Evolutionary conservation across 805 yeast genomes (phyloP), one percentile per base, ranked within the genome.

Genomic region (Ogataea nitratoaversa): DNA sequence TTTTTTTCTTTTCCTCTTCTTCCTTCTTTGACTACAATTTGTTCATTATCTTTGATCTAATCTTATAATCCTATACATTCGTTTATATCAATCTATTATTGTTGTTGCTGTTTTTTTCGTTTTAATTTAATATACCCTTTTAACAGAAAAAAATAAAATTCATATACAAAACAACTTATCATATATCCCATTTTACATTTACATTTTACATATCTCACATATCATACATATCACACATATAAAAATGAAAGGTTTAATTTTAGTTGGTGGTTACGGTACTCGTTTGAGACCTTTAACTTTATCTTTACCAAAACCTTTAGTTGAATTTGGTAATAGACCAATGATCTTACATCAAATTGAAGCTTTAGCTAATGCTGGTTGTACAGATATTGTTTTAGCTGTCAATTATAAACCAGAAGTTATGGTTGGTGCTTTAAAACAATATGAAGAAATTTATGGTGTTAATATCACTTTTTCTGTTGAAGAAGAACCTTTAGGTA

Each of bases 221-320:
- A n/a, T n/a, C 16, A 23, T 7, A 27, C 24, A 18, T 20, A 18
- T n/a, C 17, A 34, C 34, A 34, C 43, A 49, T 22, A 22, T 22
- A 22, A 22, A 40, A 38, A 88, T 89, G 97, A 89, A 89, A 76
- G 96, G 95, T 66, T 81, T 91, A 70, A 91, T 91, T 78, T 82
- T 91, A 67, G 98, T 91, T 59, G 99, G 99, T 65, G 99, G 99
- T 70, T 93, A 90, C 76, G 99, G 99, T 78, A 93, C 99, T 62
- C 93, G 99, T 76, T 84, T 93, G 75, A 90, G 99, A 80, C 99
- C 99, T 49, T 76, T 93, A 61, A 90, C 98, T 48, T 74, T 90
- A 58, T 88, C 97, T 44, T 78, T 83, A 51, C 98, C 98, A 67
- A 90, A 90, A 72, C 98, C 98, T 38, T 76, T 90, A 68, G 97